These are phyloP conservation scores for Aspergillus sclerotioniger DNA, from an alignment of 495 filamentous ascomycete species.

Conservation along the genomic window DNA sequence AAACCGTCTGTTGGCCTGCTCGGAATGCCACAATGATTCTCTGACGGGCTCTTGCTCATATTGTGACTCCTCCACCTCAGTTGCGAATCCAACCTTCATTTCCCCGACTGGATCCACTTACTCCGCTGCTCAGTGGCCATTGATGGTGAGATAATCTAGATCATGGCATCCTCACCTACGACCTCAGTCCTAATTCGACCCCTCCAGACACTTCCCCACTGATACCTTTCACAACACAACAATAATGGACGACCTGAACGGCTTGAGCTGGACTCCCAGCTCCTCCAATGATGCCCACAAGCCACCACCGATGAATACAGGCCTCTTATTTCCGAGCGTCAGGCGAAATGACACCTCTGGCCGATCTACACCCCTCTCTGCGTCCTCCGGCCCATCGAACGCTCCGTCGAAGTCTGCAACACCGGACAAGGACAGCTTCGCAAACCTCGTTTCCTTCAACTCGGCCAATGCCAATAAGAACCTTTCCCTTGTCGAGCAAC, in stretches of 20 bases:
- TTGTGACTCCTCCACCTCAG: not conserved
- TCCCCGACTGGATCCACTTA: constrained; percentile 8
- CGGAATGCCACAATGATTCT: not conserved
- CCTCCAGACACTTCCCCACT: constrained; percentile 20
- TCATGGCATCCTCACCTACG: constrained; percentile 14
- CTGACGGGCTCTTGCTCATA: not conserved
- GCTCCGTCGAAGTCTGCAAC: constrained; percentile 57
- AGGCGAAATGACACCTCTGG: constrained; percentile 61
- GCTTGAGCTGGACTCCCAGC: constrained; percentile 53
- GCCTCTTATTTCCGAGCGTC: constrained; percentile 57
- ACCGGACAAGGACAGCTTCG: constrained; percentile 79
- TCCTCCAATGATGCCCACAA: constrained; percentile 39
- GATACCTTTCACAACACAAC: constrained; percentile 9
- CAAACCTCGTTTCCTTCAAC: constrained; percentile 77
- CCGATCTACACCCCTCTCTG: constrained; percentile 64
- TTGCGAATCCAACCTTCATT: not conserved
- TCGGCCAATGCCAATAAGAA: constrained; percentile 63
- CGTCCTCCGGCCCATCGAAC: constrained; percentile 50
- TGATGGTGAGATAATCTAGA: constrained; percentile 17
- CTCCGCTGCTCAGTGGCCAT: constrained; percentile 5
- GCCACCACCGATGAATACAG: constrained; percentile 50
- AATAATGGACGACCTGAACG: constrained; percentile 58
- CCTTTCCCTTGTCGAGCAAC: constrained; percentile 78
- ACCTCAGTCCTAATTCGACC: constrained; percentile 23
- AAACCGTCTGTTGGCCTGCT: not conserved